phyloP scores from a whole-genome alignment of 1,139 yeast genomes.

The Pichia kudriavzevii region DNA sequence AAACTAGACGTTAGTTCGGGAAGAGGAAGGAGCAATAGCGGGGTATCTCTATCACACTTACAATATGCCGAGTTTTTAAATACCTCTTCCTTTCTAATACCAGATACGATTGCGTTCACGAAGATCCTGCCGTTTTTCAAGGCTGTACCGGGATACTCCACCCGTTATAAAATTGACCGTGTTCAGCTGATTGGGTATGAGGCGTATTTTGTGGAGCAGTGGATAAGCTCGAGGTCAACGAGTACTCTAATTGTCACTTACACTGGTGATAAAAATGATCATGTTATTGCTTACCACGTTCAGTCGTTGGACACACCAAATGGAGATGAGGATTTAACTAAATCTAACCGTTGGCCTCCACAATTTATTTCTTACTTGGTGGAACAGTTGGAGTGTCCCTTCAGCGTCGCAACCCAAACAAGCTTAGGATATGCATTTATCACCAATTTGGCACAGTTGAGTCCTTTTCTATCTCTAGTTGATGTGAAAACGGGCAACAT shows the following conservation, averaged over 20 bases:
- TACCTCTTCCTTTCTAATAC: conserved; percentile 13
- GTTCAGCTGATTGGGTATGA: conserved; percentile 65
- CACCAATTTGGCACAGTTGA: conserved; percentile 72
- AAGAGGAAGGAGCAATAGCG: too few relatives aligned
- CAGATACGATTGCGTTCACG: conserved; percentile 12
- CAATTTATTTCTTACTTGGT: conserved; percentile 53
- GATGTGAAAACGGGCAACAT: conserved; percentile 54
- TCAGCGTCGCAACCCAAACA: conserved; percentile 48
- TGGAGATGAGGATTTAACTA: not conserved
- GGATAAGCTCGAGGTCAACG: conserved; percentile 70
- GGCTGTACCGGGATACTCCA: conserved; percentile 1
- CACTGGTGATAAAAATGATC: conserved; percentile 71
- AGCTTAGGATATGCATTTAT: conserved; percentile 59
- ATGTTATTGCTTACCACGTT: conserved; percentile 53
- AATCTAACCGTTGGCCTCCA: conserved; percentile 42
- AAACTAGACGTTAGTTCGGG: too few relatives aligned
- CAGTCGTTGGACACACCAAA: conserved; percentile 2
- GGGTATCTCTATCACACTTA: too few relatives aligned
- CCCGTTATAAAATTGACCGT: conserved; percentile 25
- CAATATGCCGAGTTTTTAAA: conserved; percentile 11
- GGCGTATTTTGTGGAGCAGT: conserved; percentile 85
- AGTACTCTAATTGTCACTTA: conserved; percentile 69
- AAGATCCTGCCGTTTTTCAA: conserved; percentile 10
- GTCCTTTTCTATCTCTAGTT: conserved; percentile 60
- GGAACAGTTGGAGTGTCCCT: conserved; percentile 55